Evolutionary conservation across 2,329 filamentous ascomycete species (phyloP).

Genomic region (Xylariaceae sp.): DNA sequence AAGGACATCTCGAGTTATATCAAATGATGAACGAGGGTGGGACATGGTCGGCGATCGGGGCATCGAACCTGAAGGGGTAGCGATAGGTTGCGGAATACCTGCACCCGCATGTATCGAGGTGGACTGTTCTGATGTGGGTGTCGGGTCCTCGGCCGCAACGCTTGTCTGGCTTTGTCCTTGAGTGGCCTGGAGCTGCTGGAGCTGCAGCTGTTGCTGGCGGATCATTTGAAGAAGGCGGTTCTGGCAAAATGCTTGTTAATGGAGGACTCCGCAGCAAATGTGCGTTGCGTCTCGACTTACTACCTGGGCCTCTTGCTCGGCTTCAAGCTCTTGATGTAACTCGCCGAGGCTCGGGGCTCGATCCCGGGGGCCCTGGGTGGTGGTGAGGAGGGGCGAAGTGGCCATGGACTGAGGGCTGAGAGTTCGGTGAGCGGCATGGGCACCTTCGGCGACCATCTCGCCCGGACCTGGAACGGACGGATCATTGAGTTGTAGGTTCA

Average conservation of each 20-base stretch:
- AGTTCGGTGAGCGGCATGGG: constrained; percentile 28
- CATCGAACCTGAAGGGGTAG: constrained; percentile 38
- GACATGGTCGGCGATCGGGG: constrained; percentile 48
- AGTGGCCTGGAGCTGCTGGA: constrained; percentile 53
- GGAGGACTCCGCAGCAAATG: not conserved
- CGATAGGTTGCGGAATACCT: constrained; percentile 30
- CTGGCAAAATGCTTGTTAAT: constrained; percentile 32
- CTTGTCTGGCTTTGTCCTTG: constrained; percentile 37
- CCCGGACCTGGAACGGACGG: constrained; percentile 63
- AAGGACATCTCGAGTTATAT: constrained; percentile 52
- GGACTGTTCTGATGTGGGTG: constrained; percentile 40
- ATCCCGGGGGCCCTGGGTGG: constrained; percentile 56
- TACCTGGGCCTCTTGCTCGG: constrained; percentile 75
- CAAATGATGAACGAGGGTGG: constrained; percentile 54
- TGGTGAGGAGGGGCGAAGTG: constrained; percentile 40
- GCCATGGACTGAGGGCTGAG: constrained; percentile 43
- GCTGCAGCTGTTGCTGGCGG: constrained; percentile 67
- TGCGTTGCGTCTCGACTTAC: constrained; percentile 36
- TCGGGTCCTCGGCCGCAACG: constrained; percentile 47
- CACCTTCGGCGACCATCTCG: constrained; percentile 56
- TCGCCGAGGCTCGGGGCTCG: constrained; percentile 69
- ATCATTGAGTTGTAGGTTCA: constrained; percentile 72
- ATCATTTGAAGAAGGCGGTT: constrained; percentile 77
- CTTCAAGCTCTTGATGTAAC: constrained; percentile 74
- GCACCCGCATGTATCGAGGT: constrained; percentile 31